Evolutionary conservation across 129 eudicot species (phyloP).

Genomic region (Tagetes erecta): DNA sequence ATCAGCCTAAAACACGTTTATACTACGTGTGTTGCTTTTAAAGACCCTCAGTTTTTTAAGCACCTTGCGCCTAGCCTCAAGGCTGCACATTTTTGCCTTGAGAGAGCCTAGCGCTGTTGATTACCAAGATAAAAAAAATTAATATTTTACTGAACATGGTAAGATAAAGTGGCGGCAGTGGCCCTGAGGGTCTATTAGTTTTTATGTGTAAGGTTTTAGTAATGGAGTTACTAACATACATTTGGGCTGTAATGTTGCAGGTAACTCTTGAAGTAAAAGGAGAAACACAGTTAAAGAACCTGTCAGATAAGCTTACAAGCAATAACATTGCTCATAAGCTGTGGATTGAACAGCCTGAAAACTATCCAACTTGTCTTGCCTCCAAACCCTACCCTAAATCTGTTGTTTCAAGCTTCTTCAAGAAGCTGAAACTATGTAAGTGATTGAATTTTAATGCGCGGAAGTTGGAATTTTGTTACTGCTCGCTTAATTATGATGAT

Average conservation of each 20-base stretch:
- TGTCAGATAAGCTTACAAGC: conserved; percentile 69
- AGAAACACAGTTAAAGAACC: conserved; percentile 63
- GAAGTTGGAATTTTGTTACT: conserved; percentile 7
- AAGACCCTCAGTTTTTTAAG: no score
- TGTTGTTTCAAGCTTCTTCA: conserved; percentile 66
- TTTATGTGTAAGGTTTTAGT: neutral
- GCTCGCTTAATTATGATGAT: neutral
- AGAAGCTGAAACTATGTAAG: conserved; percentile 83
- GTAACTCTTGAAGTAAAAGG: conserved; percentile 91
- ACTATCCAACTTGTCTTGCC: conserved; percentile 84
- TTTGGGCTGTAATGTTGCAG: conserved; percentile 28
- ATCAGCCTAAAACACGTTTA: no score
- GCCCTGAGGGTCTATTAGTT: neutral
- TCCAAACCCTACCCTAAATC: conserved; percentile 93
- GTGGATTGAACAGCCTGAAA: conserved; percentile 97
- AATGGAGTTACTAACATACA: conserved; percentile 5
- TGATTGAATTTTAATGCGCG: conserved; percentile 36
- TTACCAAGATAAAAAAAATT: no score
- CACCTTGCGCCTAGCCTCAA: no score
- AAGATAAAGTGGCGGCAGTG: neutral
- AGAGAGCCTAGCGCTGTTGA: no score
- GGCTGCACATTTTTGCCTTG: no score
- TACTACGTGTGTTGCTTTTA: no score
- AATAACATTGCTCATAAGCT: conserved; percentile 75
- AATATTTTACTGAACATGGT: neutral